Evolutionary conservation across 1,139 yeast species (phyloP), one percentile per base, ranked within the genome.

Genomic region (Meyerozyma athensensis): DNA sequence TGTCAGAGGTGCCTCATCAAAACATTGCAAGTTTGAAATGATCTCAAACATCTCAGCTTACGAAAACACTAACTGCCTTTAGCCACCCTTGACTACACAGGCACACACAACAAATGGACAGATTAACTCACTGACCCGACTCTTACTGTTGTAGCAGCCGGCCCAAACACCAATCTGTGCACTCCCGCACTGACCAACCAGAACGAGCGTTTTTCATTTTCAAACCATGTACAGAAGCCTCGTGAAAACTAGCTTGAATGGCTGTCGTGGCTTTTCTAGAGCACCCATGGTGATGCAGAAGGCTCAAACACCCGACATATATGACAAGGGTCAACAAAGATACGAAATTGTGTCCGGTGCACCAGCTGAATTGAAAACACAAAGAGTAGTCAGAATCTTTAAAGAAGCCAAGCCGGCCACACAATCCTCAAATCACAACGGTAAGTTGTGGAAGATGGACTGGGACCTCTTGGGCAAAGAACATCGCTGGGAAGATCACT

Each of bases 401-500:
- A 77, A 81, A 59, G 89, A 83, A 53, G 63, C 89, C 45, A 83
- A 84, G 63, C 74, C 89, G 9, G 94, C 95, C 32, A 86, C 94
- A 22, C 96, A 86, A 64, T 78, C 86, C 31, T 86, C 90, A 12
- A 61, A 65, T 43, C 66, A 68, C 52, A 74, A 77, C 52, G 73
- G 76, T 12, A 59, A 62, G 45, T 65, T 63, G 49, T 86, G 96
- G 96, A 78, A 77, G 54, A 57, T 86, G 45, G 95, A 86, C 62
- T 86, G 94, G 92, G 95, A 86, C 54, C 76, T 84, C 31, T 66
- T 82, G 41, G 81, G 81, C 34, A 78, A 82, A 52, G 87, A 85
- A 30, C 80, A 86, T 66, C 71, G 95, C 57, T 86, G 95, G 95
- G 95, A 86, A 58, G 86, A 86, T 61, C 94, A 86, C 54, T 68